phyloP scores from a whole-genome alignment of 2,329 filamentous ascomycete genomes.

The Phialocephala subalpina region DNA sequence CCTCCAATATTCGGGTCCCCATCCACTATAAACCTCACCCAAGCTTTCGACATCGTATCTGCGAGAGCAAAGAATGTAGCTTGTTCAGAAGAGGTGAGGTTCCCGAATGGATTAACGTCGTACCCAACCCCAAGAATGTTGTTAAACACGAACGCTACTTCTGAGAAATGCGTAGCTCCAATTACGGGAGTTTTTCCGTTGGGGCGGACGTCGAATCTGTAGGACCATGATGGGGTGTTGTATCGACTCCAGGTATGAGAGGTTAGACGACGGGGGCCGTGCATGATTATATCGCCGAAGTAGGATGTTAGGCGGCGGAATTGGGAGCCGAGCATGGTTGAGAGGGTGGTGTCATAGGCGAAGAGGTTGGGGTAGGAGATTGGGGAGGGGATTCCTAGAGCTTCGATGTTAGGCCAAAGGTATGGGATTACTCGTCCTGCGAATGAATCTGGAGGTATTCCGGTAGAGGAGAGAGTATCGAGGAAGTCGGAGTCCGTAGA shows the following conservation, averaged over 20 bases:
- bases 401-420: constrained; percentile 59
- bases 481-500: constrained; percentile 40
- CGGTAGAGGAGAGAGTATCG: constrained; percentile 1
- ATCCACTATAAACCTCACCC: constrained; percentile 25
- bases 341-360: constrained; percentile 26
- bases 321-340: constrained; percentile 46
- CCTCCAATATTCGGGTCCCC: constrained; percentile 21
- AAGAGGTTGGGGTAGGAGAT: constrained; percentile 31
- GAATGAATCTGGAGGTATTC: constrained; percentile 1
- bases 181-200: constrained; percentile 39
- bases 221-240: constrained; percentile 43
- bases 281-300: constrained; percentile 29
- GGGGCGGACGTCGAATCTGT: constrained; percentile 53
- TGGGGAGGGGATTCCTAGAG: constrained; percentile 54
- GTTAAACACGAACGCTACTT: constrained; percentile 62
- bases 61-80: constrained; percentile 21
- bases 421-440: constrained; percentile 45
- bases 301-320: constrained; percentile 25
- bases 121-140: constrained; percentile 59
- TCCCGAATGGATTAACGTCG: constrained; percentile 46
- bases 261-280: constrained; percentile 21
- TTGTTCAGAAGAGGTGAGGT: constrained; percentile 8
- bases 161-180: constrained; percentile 52
- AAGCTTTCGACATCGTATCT: constrained; percentile 24
- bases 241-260: constrained; percentile 26